A percentile compares a stretch with the other conserved stretches of the same genome.
Evolutionary conservation across 192 early-diverging fungal species (phyloP).

Genomic region (Entomortierella parvispora): DNA sequence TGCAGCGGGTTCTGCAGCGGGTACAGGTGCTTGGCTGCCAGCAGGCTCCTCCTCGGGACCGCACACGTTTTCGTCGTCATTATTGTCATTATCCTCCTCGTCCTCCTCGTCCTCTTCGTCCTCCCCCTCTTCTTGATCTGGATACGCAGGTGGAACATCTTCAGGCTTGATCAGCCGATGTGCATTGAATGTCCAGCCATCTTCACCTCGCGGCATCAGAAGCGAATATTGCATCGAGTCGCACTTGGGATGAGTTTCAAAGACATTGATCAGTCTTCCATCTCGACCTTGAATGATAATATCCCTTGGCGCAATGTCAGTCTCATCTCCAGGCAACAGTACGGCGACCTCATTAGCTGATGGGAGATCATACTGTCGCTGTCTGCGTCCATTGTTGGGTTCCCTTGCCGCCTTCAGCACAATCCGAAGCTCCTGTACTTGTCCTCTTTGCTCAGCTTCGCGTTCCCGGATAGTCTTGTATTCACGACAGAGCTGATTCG

Average conservation of each 20-base stretch:
- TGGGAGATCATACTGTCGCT: no score
- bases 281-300: slow-evolving; percentile 24
- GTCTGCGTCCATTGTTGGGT: slow-evolving; percentile 5
- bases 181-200: slow-evolving; percentile 19
- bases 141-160: neutral
- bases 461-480: slow-evolving; percentile 4
- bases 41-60: no score
- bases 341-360: slow-evolving; percentile 10
- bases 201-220: slow-evolving; percentile 18
- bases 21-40: no score
- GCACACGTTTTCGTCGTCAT: no score
- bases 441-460: no score
- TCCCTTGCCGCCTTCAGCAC: no score
- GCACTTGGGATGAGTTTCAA: slow-evolving; percentile 13
- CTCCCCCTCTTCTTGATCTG: neutral
- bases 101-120: neutral
- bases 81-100: neutral
- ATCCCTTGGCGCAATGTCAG: slow-evolving; percentile 6
- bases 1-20: no score
- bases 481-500: neutral
- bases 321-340: slow-evolving; percentile 11
- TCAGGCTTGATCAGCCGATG: neutral
- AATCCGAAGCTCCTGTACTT: no score
- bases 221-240: slow-evolving; percentile 25
- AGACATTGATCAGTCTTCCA: slow-evolving; percentile 2